Conservation (phyloP, 345 rosid species). For the Aurinia saxatilis region DNA sequence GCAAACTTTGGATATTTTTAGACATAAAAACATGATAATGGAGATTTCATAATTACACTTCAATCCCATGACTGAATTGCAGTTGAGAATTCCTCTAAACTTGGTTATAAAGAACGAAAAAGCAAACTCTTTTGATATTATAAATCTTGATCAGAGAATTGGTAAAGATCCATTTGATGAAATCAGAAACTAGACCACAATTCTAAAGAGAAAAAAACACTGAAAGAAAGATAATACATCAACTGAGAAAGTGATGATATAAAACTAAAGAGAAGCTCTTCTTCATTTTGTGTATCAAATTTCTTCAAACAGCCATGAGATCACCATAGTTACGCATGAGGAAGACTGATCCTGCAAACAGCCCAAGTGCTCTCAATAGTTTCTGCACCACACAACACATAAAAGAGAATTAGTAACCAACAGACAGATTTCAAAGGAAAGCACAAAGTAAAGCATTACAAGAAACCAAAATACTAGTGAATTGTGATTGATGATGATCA, state of each 20-base stretch:
- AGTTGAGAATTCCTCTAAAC: too few relatives aligned
- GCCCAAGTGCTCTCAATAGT: conserved; percentile 59
- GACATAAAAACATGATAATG: too few relatives aligned
- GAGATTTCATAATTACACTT: too few relatives aligned
- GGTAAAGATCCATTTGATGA: too few relatives aligned
- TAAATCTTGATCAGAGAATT: not conserved
- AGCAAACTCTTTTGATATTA: too few relatives aligned
- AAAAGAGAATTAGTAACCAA: not conserved
- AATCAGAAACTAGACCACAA: not conserved
- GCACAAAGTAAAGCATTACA: not conserved
- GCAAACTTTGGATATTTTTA: too few relatives aligned
- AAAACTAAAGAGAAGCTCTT: not conserved
- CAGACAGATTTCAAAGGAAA: not conserved
- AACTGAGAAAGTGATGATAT: too few relatives aligned
- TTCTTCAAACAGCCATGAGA: conserved; percentile 60
- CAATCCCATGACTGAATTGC: too few relatives aligned
- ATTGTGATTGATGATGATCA: too few relatives aligned
- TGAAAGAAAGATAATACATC: not conserved
- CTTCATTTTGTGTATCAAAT: conserved; percentile 25
- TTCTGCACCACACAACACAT: conserved; percentile 39
- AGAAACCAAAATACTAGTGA: not conserved
- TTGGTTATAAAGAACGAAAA: too few relatives aligned
- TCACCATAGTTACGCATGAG: conserved; percentile 89
- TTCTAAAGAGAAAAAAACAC: not conserved
- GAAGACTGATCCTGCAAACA: conserved; percentile 71